Evolutionary conservation across 2,329 filamentous ascomycete species (phyloP).

Genomic region (Parastagonospora avenae): DNA sequence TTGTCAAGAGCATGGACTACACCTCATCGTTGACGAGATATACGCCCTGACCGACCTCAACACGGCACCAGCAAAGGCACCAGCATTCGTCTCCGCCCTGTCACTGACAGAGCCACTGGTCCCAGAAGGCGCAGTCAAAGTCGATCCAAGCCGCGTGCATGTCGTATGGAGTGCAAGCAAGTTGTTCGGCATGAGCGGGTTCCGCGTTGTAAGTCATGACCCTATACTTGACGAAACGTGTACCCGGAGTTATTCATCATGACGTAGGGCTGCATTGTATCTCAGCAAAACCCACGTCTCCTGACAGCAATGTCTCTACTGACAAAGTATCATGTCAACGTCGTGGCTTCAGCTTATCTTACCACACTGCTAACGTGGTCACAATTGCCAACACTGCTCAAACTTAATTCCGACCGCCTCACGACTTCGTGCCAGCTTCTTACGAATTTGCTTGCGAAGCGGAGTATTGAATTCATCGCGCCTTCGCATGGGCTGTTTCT

Average conservation of each 20-base stretch:
- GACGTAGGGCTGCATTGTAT: slow-evolving; percentile 35
- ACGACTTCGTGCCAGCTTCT: slow-evolving; percentile 26
- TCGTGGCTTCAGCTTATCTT: slow-evolving; percentile 27
- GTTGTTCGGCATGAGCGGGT: slow-evolving; percentile 35
- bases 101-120: slow-evolving; percentile 34
- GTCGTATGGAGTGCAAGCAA: slow-evolving; percentile 40
- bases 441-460: slow-evolving; percentile 13
- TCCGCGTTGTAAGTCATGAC: slow-evolving; percentile 28
- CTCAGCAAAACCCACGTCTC: slow-evolving; percentile 36
- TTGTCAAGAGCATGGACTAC: slow-evolving; percentile 36
- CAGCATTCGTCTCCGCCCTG: slow-evolving; percentile 31
- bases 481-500: slow-evolving; percentile 37
- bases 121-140: slow-evolving; percentile 35
- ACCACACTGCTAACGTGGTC: slow-evolving; percentile 30
- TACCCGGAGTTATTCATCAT: not conserved
- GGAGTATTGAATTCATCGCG: slow-evolving; percentile 24
- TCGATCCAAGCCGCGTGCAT: slow-evolving; percentile 39
- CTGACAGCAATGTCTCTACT: slow-evolving; percentile 22
- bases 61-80: slow-evolving; percentile 3
- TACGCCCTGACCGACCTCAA: slow-evolving; percentile 25
- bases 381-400: slow-evolving; percentile 31
- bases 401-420: slow-evolving; percentile 29
- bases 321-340: too few species aligned
- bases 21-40: slow-evolving; percentile 37
- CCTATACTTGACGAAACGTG: too few species aligned